Evolutionary conservation across 1,284 basidiomycete genomes (phyloP).

Genomic region (Ganoderma lingzhi): DNA sequence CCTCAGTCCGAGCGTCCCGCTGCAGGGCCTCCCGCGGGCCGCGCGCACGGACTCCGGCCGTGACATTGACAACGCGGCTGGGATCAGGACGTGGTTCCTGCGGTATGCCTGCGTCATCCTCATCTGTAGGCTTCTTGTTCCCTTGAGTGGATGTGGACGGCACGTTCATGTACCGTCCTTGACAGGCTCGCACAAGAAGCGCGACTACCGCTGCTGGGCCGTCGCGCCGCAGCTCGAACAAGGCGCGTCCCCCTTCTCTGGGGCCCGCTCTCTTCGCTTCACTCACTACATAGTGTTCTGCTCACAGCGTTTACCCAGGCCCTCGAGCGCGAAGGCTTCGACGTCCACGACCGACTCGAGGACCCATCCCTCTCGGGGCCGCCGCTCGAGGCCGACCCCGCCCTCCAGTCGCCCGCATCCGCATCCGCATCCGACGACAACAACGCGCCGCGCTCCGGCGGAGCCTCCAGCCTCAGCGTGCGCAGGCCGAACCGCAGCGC

Average conservation of each 20-base stretch:
- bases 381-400: conserved; percentile 59
- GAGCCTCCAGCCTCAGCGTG: conserved; percentile 55
- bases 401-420: conserved; percentile 36
- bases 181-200: conserved; percentile 88
- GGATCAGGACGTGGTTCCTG: conserved; percentile 71
- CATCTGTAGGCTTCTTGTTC: conserved; percentile 61
- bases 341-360: conserved; percentile 78
- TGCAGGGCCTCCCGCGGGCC: conserved; percentile 43
- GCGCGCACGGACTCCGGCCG: conserved; percentile 41
- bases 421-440: conserved; percentile 41
- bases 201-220: conserved; percentile 91
- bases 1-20: conserved; percentile 57
- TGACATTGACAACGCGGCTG: conserved; percentile 38
- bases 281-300: background rate
- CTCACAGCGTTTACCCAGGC: conserved; percentile 64
- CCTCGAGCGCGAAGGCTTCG: conserved; percentile 73
- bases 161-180: background rate
- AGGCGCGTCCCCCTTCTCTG: conserved; percentile 45
- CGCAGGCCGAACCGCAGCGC: conserved; percentile 49
- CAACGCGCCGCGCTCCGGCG: conserved; percentile 50
- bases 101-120: conserved; percentile 82
- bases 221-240: conserved; percentile 85
- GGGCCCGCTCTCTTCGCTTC: background rate
- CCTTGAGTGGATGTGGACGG: background rate
- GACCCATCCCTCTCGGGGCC: conserved; percentile 61